Conservation (phyloP, 352 stramenopile species). For the Globisporangium perplexum region DNA sequence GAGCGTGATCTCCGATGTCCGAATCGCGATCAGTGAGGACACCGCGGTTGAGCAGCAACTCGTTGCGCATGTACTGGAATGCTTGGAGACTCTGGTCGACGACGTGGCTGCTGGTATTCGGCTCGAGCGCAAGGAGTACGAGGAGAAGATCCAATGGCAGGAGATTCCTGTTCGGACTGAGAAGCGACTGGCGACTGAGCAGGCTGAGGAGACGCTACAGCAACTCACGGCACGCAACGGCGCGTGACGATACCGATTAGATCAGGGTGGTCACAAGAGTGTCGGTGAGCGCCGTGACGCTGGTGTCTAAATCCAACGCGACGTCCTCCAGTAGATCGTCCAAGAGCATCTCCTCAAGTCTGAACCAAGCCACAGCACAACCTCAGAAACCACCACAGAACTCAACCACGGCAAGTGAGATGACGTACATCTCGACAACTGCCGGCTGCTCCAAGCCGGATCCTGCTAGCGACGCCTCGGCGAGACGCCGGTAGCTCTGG, state of each 20-base stretch:
- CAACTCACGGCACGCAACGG: background rate
- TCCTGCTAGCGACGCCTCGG: conserved; percentile 45
- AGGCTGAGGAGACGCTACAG: conserved; percentile 12
- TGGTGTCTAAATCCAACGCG: conserved; percentile 21
- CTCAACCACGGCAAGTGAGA: background rate
- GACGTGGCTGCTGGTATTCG: conserved; percentile 16
- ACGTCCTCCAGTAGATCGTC: conserved; percentile 27
- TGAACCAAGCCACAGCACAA: conserved; percentile 1
- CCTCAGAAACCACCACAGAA: background rate
- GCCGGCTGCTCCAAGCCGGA: conserved; percentile 51
- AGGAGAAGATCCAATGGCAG: conserved; percentile 20
- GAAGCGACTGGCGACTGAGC: conserved; percentile 21
- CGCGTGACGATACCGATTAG: background rate
- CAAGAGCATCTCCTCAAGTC: conserved; percentile 28
- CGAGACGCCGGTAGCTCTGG: conserved; percentile 41
- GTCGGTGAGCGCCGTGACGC: conserved; percentile 21
- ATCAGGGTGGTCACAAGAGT: conserved; percentile 22
- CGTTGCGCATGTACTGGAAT: conserved; percentile 18
- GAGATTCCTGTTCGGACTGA: conserved; percentile 36
- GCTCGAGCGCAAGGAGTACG: conserved; percentile 14
- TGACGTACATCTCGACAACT: conserved; percentile 59
- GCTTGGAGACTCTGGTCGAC: conserved; percentile 27
- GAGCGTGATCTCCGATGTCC: conserved; percentile 7
- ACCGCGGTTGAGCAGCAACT: conserved; percentile 24
- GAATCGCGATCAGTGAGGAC: background rate